A percentile compares a stretch with the other conserved stretches of the same genome.
Conservation (phyloP, 257 asterid genomes). For the Primulina tabacum region DNA sequence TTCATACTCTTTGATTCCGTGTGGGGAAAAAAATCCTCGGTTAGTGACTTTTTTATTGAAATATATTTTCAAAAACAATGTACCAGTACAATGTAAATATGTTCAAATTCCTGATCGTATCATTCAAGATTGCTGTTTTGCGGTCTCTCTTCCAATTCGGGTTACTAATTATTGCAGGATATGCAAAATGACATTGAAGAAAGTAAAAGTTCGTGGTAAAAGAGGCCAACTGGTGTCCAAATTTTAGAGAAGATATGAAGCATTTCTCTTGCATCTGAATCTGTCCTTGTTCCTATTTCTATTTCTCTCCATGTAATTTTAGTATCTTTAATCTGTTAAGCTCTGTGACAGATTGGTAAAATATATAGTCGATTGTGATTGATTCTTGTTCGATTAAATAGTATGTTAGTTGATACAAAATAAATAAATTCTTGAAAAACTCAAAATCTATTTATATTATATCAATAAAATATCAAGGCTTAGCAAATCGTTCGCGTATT, state of each 20-base stretch:
- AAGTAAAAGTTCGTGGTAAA: neutral
- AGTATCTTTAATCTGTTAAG: neutral
- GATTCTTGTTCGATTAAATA: neutral
- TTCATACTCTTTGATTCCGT: conserved; percentile 52
- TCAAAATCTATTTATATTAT: too few species aligned
- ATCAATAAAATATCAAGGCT: too few species aligned
- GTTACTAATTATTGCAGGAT: neutral
- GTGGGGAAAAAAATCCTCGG: conserved; percentile 21
- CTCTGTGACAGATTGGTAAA: neutral
- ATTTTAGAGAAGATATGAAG: neutral
- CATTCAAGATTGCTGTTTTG: neutral
- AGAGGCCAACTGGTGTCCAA: neutral
- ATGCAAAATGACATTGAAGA: neutral
- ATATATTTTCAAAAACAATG: neutral
- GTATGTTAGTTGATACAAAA: too few species aligned
- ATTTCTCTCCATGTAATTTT: neutral
- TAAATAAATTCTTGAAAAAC: too few species aligned
- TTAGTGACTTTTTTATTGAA: conserved; percentile 18
- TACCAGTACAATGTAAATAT: too few species aligned
- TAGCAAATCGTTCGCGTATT: too few species aligned
- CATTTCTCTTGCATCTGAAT: neutral
- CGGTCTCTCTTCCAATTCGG: neutral
- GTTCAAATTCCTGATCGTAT: neutral
- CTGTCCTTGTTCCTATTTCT: neutral
- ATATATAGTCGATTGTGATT: neutral